A percentile compares a stretch with the other conserved stretches of the same genome.
These are phyloP conservation scores for Allomyces javanicus DNA, from an alignment of 192 early-diverging fungal genomes.

Conservation along the genomic window DNA sequence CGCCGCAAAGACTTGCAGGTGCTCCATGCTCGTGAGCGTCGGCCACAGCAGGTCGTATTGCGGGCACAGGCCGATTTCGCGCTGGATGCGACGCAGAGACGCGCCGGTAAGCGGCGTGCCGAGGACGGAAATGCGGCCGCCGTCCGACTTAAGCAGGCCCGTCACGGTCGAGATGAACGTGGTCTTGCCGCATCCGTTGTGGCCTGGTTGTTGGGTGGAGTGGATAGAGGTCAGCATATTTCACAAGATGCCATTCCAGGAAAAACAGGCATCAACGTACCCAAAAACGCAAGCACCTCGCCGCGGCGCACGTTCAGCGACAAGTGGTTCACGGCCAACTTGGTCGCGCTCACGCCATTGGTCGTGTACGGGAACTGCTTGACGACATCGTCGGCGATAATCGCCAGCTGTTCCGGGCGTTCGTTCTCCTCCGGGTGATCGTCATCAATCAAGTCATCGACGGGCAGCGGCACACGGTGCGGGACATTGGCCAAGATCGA, in stretches of 20 bases:
- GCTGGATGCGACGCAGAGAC: slow-evolving; percentile 9
- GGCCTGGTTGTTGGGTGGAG: slow-evolving; percentile 8
- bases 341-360: neutral
- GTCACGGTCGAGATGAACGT: slow-evolving; percentile 24
- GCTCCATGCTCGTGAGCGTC: slow-evolving; percentile 23
- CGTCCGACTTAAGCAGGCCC: slow-evolving; percentile 3
- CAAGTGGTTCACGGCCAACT: neutral
- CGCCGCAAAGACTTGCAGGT: slow-evolving; percentile 20
- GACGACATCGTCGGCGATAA: neutral
- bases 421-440: too few species aligned
- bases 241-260: too few species aligned
- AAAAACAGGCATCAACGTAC: neutral
- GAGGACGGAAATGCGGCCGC: neutral
- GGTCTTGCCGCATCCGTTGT: slow-evolving; percentile 55
- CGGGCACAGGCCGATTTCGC: slow-evolving; percentile 30
- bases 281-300: neutral
- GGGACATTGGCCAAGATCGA: neutral
- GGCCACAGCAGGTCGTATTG: slow-evolving; percentile 30
- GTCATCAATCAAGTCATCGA: neutral
- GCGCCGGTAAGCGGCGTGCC: neutral
- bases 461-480: neutral
- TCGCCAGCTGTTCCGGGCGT: neutral
- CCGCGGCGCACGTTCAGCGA: neutral
- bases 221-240: too few species aligned
- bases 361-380: neutral